These are phyloP conservation scores for Vitis hybrid DNA, from an alignment of 177 flowering plant species.

Conservation along the genomic window DNA sequence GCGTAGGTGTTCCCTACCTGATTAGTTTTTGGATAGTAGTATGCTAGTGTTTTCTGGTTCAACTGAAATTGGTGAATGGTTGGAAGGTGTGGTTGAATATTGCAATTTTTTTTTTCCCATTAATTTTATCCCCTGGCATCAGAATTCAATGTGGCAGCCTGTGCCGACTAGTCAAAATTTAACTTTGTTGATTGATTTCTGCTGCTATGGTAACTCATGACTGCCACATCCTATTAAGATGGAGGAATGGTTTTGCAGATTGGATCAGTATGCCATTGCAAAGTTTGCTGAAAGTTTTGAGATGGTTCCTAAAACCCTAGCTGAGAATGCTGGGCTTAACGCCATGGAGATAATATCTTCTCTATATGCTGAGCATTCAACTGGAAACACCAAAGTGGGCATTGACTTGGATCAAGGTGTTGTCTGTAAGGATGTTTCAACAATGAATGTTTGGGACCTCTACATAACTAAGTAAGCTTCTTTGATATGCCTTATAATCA, in stretches of 20 bases:
- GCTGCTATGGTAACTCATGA: too few relatives aligned
- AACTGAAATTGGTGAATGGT: too few relatives aligned
- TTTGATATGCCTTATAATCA: not conserved
- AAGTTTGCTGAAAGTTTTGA: conserved; percentile 97
- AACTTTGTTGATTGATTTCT: conserved; percentile 51
- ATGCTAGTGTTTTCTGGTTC: too few relatives aligned
- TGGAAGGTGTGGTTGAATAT: too few relatives aligned
- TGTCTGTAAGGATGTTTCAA: conserved; percentile 62
- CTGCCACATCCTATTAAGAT: too few relatives aligned
- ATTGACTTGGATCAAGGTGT: conserved; percentile 79
- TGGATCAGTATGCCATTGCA: conserved; percentile 94
- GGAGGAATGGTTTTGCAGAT: conserved; percentile 43
- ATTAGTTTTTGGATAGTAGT: too few relatives aligned
- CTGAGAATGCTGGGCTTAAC: conserved; percentile 97
- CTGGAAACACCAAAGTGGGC: conserved; percentile 78
- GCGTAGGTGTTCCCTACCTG: too few relatives aligned
- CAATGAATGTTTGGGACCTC: conserved; percentile 78
- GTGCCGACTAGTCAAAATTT: not conserved
- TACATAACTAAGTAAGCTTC: conserved; percentile 74
- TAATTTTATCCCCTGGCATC: not conserved
- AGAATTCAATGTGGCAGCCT: too few relatives aligned
- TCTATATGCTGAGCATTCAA: conserved; percentile 84
- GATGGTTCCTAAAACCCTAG: conserved; percentile 87
- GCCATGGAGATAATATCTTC: conserved; percentile 91
- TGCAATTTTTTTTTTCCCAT: not conserved